phyloP scores from a whole-genome alignment of 345 rosid species.

The Boechera divaricarpa region DNA sequence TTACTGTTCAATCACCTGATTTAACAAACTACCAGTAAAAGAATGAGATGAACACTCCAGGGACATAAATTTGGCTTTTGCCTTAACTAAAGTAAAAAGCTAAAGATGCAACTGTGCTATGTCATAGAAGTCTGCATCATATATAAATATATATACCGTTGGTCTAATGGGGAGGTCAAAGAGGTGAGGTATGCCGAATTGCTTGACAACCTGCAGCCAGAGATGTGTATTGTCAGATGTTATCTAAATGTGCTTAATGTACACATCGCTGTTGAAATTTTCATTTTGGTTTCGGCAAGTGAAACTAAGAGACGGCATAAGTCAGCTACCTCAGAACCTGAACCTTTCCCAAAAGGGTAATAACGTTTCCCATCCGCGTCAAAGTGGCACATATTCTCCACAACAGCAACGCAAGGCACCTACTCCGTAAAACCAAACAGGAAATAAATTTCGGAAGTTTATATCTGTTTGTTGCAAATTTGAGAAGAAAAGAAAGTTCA shows the following conservation, averaged over 20 bases:
- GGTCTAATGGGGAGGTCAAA: constrained; percentile 97
- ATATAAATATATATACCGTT: constrained; percentile 47
- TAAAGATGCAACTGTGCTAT: not conserved
- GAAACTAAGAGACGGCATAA: constrained; percentile 5
- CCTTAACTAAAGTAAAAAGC: not conserved
- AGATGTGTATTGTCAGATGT: constrained; percentile 20
- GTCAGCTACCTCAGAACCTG: constrained; percentile 79
- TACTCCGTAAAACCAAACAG: constrained; percentile 41
- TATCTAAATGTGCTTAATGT: not conserved
- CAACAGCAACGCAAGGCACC: constrained; percentile 98
- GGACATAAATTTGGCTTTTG: constrained; percentile 3
- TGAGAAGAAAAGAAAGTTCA: constrained; percentile 25
- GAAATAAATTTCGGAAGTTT: constrained; percentile 12
- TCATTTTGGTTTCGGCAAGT: not conserved
- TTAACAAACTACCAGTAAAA: too few species aligned
- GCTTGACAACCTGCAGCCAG: constrained; percentile 79
- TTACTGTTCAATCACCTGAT: not conserved
- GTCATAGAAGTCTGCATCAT: not conserved
- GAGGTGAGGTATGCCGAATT: constrained; percentile 96
- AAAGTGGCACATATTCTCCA: constrained; percentile 98
- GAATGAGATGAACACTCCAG: not conserved
- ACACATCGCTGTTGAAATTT: not conserved
- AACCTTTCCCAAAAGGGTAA: constrained; percentile 97
- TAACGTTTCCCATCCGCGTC: constrained; percentile 96
- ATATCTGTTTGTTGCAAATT: constrained; percentile 25